Conservation (phyloP, 352 stramenopile genomes). For the Hyaloperonospora brassicae region DNA sequence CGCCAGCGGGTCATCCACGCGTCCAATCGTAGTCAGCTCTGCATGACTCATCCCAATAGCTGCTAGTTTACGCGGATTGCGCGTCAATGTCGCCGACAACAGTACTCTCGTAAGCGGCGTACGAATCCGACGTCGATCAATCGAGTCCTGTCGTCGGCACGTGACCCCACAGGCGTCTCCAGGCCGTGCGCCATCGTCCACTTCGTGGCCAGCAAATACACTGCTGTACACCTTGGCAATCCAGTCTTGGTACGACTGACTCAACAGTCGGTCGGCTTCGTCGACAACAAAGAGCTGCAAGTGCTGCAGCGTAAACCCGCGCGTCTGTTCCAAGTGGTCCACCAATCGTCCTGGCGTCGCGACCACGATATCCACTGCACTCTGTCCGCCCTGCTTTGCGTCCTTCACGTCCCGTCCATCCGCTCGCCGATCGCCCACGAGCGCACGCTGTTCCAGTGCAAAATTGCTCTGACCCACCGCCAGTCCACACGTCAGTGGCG, state of each 20-base stretch:
- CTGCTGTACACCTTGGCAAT: constrained; percentile 88
- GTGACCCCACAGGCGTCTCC: constrained; percentile 31
- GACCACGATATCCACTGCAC: constrained; percentile 94
- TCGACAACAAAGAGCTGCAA: constrained; percentile 96
- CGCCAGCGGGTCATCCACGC: constrained; percentile 46
- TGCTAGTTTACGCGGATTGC: constrained; percentile 94
- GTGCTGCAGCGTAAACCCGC: constrained; percentile 96
- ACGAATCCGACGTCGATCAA: constrained; percentile 69
- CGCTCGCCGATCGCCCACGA: constrained; percentile 37
- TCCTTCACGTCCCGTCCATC: constrained; percentile 1
- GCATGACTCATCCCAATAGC: constrained; percentile 92
- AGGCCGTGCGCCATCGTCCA: constrained; percentile 25
- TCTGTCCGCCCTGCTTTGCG: constrained; percentile 51
- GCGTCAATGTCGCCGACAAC: constrained; percentile 96
- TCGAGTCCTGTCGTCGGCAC: constrained; percentile 64
- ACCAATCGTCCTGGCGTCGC: constrained; percentile 94
- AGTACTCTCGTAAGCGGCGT: constrained; percentile 92
- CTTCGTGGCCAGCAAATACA: constrained; percentile 63
- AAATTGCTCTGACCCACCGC: constrained; percentile 90
- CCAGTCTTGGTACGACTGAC: constrained; percentile 97
- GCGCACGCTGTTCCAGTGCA: constrained; percentile 56
- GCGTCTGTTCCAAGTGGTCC: constrained; percentile 94
- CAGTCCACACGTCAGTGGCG: constrained; percentile 82
- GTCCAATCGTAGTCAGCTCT: constrained; percentile 86
- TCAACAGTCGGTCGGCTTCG: constrained; percentile 95